Evolutionary conservation across 1,139 yeast genomes (phyloP).

Genomic region (Scheffersomyces cryptocercus): DNA sequence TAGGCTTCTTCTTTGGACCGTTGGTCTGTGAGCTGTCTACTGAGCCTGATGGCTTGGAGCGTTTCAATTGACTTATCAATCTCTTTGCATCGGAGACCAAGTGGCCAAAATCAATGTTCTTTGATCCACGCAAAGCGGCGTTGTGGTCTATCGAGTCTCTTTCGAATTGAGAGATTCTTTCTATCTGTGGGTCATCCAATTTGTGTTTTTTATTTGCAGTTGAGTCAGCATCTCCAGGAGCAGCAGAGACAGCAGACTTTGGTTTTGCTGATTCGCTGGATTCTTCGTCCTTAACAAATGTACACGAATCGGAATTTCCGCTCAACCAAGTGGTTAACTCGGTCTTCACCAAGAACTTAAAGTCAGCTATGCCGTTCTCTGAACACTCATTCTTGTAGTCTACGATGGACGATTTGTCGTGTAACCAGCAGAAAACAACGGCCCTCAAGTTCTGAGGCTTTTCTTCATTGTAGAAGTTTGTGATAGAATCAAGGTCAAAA

Average conservation of each 20-base stretch:
- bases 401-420: constrained; percentile 73
- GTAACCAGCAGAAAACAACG: constrained; percentile 79
- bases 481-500: constrained; percentile 42
- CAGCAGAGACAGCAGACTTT: constrained; percentile 1
- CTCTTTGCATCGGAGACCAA: constrained; percentile 72
- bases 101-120: constrained; percentile 70
- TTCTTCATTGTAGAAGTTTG: constrained; percentile 60
- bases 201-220: constrained; percentile 24
- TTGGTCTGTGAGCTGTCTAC: constrained; percentile 11
- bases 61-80: constrained; percentile 57
- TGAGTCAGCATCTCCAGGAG: constrained; percentile 4
- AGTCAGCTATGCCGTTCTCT: constrained; percentile 61
- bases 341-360: constrained; percentile 83
- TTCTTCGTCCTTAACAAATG: constrained; percentile 40
- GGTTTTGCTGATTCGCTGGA: constrained; percentile 5
- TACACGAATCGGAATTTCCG: constrained; percentile 62
- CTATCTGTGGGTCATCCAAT: constrained; percentile 56
- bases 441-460: constrained; percentile 55
- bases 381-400: constrained; percentile 80
- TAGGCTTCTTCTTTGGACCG: constrained; percentile 68
- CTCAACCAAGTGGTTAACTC: constrained; percentile 81
- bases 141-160: constrained; percentile 75
- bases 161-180: constrained; percentile 58
- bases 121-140: constrained; percentile 75
- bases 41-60: constrained; percentile 24